A percentile compares a stretch with the other conserved stretches of the same genome.
phyloP scores from a whole-genome alignment of 495 filamentous ascomycete species.

The Mytilinidion resinicola region DNA sequence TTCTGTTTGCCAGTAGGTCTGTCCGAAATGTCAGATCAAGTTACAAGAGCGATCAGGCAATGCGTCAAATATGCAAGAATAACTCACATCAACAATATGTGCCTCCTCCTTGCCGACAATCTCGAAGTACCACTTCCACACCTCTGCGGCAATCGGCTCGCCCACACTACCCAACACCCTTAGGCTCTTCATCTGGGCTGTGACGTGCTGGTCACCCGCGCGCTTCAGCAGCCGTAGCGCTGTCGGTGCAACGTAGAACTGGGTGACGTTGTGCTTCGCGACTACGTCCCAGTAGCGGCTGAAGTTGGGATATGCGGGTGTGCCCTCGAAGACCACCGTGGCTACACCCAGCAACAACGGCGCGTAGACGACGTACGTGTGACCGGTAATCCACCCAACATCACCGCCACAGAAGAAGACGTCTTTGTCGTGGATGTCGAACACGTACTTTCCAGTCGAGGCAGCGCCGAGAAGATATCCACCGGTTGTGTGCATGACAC shows the following conservation, averaged over 20 bases:
- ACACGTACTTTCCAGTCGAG: constrained; percentile 93
- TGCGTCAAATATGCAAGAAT: background rate
- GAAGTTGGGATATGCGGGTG: constrained; percentile 94
- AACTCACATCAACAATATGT: constrained; percentile 87
- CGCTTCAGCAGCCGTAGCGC: constrained; percentile 90
- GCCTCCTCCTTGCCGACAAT: constrained; percentile 89
- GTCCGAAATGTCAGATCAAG: constrained; percentile 15
- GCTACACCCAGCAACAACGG: constrained; percentile 86
- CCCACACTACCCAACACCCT: constrained; percentile 93
- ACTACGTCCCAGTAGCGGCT: constrained; percentile 99
- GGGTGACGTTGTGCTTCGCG: constrained; percentile 87
- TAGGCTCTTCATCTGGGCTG: constrained; percentile 79
- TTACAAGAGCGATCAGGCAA: background rate
- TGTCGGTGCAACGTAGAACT: constrained; percentile 98
- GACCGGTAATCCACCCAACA: constrained; percentile 99
- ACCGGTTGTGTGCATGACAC: constrained; percentile 95
- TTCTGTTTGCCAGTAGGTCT: constrained; percentile 99
- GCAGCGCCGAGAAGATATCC: constrained; percentile 92
- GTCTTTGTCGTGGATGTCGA: constrained; percentile 93
- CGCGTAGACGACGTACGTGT: constrained; percentile 97
- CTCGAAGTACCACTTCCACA: constrained; percentile 99
- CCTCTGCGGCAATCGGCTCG: constrained; percentile 95
- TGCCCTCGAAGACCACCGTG: constrained; percentile 98
- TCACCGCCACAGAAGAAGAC: constrained; percentile 96
- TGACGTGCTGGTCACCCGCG: constrained; percentile 86